A percentile compares a stretch with the other conserved stretches of the same genome.
Evolutionary conservation across 495 filamentous ascomycete genomes (phyloP).

Genomic region (Tuber umbilicatum): DNA sequence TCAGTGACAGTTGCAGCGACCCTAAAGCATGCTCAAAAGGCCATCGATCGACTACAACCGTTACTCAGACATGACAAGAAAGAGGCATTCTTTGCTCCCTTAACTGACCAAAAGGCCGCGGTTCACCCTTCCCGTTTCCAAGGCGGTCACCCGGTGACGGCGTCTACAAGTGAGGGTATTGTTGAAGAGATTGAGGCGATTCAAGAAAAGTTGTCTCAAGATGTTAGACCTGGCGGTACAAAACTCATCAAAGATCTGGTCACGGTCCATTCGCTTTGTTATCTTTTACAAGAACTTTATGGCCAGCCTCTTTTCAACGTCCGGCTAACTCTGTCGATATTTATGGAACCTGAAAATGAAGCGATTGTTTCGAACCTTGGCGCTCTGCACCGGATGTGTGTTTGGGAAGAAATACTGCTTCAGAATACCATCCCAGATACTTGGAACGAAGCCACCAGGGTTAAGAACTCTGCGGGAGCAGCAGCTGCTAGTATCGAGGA

Average conservation of each 20-base stretch:
- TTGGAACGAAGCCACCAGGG: conserved; percentile 59
- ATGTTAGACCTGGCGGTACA: conserved; percentile 57
- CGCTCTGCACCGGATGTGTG: conserved; percentile 64
- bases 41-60: conserved; percentile 60
- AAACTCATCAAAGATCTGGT: conserved; percentile 68
- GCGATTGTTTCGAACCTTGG: conserved; percentile 53
- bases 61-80: conserved; percentile 52
- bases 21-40: conserved; percentile 62
- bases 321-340: conserved; percentile 55
- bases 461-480: conserved; percentile 48
- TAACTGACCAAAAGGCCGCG: conserved; percentile 46
- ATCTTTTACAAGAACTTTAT: conserved; percentile 66
- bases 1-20: conserved; percentile 75
- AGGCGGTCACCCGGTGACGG: conserved; percentile 33
- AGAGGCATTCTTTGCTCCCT: conserved; percentile 60
- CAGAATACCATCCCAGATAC: conserved; percentile 59
- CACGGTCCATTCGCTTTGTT: conserved; percentile 63
- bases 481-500: conserved; percentile 47
- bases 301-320: conserved; percentile 58
- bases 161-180: conserved; percentile 25
- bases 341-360: conserved; percentile 47
- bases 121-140: conserved; percentile 27
- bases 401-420: conserved; percentile 75
- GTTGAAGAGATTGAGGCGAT: conserved; percentile 33
- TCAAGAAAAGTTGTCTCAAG: conserved; percentile 39